Evolutionary conservation across 495 filamentous ascomycete genomes (phyloP).

Genomic region (Neurospora sp.): DNA sequence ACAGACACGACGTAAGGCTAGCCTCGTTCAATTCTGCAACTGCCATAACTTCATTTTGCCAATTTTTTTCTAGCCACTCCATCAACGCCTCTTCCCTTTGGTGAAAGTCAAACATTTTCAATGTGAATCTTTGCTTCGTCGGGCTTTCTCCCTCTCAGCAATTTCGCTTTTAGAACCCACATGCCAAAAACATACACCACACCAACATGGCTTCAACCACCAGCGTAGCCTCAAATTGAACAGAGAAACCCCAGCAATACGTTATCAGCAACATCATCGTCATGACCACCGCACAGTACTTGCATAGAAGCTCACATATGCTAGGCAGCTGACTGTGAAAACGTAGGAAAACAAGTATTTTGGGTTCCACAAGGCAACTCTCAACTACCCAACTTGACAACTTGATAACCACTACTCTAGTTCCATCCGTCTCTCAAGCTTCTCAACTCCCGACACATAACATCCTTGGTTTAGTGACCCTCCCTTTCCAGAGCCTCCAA

Average conservation of each 20-base stretch:
- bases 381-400: background rate
- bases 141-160: background rate
- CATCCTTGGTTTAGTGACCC: background rate
- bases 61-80: background rate
- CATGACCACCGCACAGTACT: background rate
- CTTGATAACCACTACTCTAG: background rate
- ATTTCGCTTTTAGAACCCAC: background rate
- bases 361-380: background rate
- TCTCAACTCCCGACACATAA: background rate
- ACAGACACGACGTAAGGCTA: background rate
- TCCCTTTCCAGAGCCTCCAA: conserved; percentile 44
- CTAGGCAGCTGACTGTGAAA: background rate
- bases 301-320: background rate
- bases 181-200: background rate
- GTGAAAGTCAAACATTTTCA: background rate
- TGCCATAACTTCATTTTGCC: background rate
- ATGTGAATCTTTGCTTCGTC: background rate
- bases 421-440: background rate
- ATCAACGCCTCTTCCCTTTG: background rate
- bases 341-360: background rate
- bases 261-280: background rate
- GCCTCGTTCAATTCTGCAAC: background rate
- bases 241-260: background rate
- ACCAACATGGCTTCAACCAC: background rate
- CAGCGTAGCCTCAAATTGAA: background rate